Evolutionary conservation across 2,329 filamentous ascomycete species (phyloP).

Genomic region (Pestalotiopsis sp.): DNA sequence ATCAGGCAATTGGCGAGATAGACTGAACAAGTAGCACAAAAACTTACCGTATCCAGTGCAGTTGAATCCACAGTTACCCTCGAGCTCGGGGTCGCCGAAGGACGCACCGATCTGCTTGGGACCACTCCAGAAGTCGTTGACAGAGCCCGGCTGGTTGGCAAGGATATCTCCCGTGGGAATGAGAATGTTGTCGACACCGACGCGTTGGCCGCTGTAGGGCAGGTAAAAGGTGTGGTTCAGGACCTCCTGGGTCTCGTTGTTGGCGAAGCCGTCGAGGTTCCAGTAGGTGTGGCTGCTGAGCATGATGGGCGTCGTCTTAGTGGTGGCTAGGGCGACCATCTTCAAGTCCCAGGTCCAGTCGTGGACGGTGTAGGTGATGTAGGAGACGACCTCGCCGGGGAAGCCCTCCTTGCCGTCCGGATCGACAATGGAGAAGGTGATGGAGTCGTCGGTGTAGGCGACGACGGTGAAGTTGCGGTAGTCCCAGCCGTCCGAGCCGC

Average conservation of each 20-base stretch:
- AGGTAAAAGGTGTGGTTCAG: conserved; percentile 75
- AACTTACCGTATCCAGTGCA: conserved; percentile 82
- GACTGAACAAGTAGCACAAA: too few relatives aligned
- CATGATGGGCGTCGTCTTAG: conserved; percentile 82
- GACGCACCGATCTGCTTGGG: conserved; percentile 80
- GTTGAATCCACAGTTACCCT: conserved; percentile 76
- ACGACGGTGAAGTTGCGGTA: conserved; percentile 78
- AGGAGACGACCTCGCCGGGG: conserved; percentile 74
- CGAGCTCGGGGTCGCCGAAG: conserved; percentile 61
- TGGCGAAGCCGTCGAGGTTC: conserved; percentile 81
- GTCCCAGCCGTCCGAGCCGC: conserved; percentile 74
- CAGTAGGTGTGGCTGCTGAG: conserved; percentile 76
- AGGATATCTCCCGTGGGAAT: conserved; percentile 78
- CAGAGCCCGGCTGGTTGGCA: conserved; percentile 66
- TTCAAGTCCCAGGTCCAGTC: conserved; percentile 72
- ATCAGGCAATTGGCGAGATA: background rate
- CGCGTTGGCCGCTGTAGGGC: conserved; percentile 71
- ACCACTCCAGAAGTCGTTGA: conserved; percentile 81
- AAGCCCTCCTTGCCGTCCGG: conserved; percentile 76
- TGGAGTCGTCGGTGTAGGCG: conserved; percentile 65
- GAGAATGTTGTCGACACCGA: conserved; percentile 70
- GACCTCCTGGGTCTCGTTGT: conserved; percentile 65
- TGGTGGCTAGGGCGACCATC: conserved; percentile 71
- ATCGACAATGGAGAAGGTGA: conserved; percentile 77
- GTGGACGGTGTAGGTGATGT: conserved; percentile 73